Percentiles rank a stretch among this genome's conserved stretches.
phyloP scores from a whole-genome alignment of 352 stramenopile species.

The Pythium volutum region DNA sequence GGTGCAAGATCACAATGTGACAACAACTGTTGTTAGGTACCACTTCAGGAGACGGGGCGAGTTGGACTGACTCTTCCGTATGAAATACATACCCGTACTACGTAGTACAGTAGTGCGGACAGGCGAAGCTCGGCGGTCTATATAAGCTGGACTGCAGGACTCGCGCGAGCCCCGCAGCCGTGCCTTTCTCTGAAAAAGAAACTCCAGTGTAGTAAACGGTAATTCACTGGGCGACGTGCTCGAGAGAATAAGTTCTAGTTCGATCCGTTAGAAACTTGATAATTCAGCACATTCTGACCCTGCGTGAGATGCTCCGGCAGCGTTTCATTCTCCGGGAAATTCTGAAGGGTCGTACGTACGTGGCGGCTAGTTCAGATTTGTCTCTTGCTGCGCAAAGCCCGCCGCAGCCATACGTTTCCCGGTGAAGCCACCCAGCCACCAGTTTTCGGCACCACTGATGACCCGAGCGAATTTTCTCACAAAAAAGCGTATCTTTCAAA shows the following conservation, averaged over 20 bases:
- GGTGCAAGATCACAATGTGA: slow-evolving; percentile 10
- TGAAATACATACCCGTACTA: no score
- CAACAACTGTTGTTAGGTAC: slow-evolving; percentile 8
- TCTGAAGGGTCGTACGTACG: slow-evolving; percentile 17
- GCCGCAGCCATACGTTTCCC: slow-evolving; percentile 14
- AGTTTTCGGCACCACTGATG: not conserved
- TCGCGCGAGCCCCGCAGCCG: no score
- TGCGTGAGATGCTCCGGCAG: slow-evolving; percentile 3
- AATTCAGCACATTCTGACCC: not conserved
- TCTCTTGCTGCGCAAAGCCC: slow-evolving; percentile 14
- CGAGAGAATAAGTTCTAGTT: slow-evolving; percentile 11
- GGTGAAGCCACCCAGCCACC: slow-evolving; percentile 6
- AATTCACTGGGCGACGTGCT: not conserved
- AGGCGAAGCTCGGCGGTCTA: no score
- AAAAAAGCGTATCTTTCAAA: slow-evolving; percentile 17
- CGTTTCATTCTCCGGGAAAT: slow-evolving; percentile 15
- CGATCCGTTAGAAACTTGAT: slow-evolving; percentile 12
- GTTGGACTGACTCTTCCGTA: slow-evolving; percentile 24
- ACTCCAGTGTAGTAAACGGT: no score
- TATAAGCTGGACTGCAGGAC: no score
- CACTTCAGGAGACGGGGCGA: slow-evolving; percentile 4
- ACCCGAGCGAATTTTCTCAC: slow-evolving; percentile 4
- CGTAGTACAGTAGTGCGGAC: no score
- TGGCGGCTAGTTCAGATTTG: slow-evolving; percentile 22
- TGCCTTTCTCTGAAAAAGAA: no score